Evolutionary conservation across 208 protist species (phyloP), one percentile per base, ranked within the genome.

Genomic region (Trichomonas vaginalis): DNA sequence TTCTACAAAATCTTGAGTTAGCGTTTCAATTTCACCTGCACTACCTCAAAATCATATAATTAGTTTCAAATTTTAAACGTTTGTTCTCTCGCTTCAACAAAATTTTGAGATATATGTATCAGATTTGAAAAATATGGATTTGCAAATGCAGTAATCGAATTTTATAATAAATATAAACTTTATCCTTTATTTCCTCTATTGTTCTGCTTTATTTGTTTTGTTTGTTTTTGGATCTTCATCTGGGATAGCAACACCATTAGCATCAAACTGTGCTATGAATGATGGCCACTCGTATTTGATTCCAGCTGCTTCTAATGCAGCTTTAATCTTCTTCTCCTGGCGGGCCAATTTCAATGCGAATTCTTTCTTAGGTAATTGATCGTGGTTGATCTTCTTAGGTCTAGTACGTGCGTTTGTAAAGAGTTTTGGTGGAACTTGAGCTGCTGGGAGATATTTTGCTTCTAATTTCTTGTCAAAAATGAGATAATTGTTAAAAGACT

Each of bases 401-500:
- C 42, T 37, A 12, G n/a, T 9, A 2, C 82, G 37, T 23, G 51
- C 79, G 32, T 95, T 70, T 27, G 23, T 49, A 10, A 96, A 96
- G 17, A 92, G 45, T 32, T 37, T 90, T 51, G 51, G 49, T 61
- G 95, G 95, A 83, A 96, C 46, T 88, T 96, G 15, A 45, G 79
- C 32, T 47, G 40, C 10, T 62, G 47, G 70, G 6, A 96, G 35
- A 47, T 56, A 6, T 32, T 96, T 32, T 32, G 79, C 95, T 61
- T 95, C 95, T 4, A 96, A 42, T 17, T 62, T 49, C 3, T 61
- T 62, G 17, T 95, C 51, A 39, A 62, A 96, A 6, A 96, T 45
- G 35, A 96, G 61, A 46, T 96, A 96, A 14, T 95, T 95, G 27
- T 96, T 80, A 86, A 96, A 95, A n/a, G 95, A 32, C n/a, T 96